phyloP scores from a whole-genome alignment of 768 basidiomycete species.

The Pluteus cervinus region DNA sequence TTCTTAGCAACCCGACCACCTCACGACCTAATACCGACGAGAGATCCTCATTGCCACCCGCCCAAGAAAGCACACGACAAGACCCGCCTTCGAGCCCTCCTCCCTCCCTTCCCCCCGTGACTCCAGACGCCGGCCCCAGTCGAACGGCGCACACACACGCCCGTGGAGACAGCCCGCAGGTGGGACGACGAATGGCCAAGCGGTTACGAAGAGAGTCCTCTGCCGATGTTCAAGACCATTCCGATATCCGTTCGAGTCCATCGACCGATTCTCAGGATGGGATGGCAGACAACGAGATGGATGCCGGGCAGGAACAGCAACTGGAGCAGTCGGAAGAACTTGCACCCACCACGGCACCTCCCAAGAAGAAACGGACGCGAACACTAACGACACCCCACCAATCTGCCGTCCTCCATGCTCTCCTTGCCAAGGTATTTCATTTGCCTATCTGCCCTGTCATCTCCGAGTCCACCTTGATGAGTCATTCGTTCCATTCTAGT shows the following conservation, averaged over 20 bases:
- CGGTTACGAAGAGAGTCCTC: conserved; percentile 32
- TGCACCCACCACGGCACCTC: conserved; percentile 32
- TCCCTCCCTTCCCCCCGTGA: conserved; percentile 20
- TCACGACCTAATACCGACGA: conserved; percentile 5
- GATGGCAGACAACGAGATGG: conserved; percentile 56
- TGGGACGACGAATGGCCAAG: conserved; percentile 37
- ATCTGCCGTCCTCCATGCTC: conserved; percentile 78
- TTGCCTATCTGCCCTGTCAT: conserved; percentile 7
- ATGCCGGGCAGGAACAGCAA: conserved; percentile 35
- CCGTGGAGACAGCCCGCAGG: conserved; percentile 18
- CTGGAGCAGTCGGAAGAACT: conserved; percentile 33
- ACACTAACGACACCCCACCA: conserved; percentile 86
- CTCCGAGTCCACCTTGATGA: conserved; percentile 8
- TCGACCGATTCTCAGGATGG: conserved; percentile 49
- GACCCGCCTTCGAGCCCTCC: conserved; percentile 17
- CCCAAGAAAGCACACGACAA: conserved; percentile 17
- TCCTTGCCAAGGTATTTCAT: conserved; percentile 71
- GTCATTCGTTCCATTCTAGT: conserved; percentile 34
- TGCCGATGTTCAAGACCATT: conserved; percentile 13
- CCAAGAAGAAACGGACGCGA: conserved; percentile 79
- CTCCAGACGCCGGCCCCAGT: conserved; percentile 14
- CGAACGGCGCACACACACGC: conserved; percentile 16
- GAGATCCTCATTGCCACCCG: too few species aligned
- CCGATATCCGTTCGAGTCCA: conserved; percentile 28
- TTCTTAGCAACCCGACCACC: background rate